These are phyloP conservation scores for Aspergillus eucalypticola DNA, from an alignment of 2,329 filamentous ascomycete genomes.

Conservation along the genomic window DNA sequence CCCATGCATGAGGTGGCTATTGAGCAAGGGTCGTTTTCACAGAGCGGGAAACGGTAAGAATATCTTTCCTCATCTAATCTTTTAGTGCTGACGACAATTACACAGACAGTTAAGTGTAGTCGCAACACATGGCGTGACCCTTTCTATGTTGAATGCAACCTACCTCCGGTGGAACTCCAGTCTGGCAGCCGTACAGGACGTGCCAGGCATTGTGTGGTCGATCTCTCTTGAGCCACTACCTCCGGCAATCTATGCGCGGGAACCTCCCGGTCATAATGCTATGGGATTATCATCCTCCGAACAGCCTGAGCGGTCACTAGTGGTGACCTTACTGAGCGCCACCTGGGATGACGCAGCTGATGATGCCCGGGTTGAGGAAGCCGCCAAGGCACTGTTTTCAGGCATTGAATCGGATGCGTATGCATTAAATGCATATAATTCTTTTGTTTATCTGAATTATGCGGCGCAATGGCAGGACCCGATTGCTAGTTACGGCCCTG, in stretches of 20 bases:
- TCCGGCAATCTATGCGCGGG: conserved; percentile 16
- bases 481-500: conserved; percentile 43
- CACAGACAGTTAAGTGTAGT: too few species aligned
- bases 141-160: conserved; percentile 23
- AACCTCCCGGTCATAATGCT: conserved; percentile 19
- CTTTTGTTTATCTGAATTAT: conserved; percentile 51
- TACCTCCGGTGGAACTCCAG: conserved; percentile 6
- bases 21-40: neutral
- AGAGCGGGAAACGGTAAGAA: neutral
- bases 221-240: conserved; percentile 11
- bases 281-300: conserved; percentile 7
- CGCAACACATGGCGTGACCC: too few species aligned
- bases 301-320: neutral
- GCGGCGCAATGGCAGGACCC: conserved; percentile 47
- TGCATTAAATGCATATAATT: conserved; percentile 24
- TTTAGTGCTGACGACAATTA: too few species aligned
- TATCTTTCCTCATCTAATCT: too few species aligned
- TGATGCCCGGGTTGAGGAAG: conserved; percentile 30
- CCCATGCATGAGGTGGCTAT: neutral
- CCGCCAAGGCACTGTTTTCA: conserved; percentile 24
- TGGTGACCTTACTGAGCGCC: conserved; percentile 30
- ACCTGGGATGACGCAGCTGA: conserved; percentile 36
- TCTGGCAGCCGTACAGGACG: neutral
- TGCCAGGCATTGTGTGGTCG: conserved; percentile 4
- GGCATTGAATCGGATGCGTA: conserved; percentile 12